Conservation (phyloP, 2,329 filamentous ascomycete genomes). For the Microthyrium microscopicum region DNA sequence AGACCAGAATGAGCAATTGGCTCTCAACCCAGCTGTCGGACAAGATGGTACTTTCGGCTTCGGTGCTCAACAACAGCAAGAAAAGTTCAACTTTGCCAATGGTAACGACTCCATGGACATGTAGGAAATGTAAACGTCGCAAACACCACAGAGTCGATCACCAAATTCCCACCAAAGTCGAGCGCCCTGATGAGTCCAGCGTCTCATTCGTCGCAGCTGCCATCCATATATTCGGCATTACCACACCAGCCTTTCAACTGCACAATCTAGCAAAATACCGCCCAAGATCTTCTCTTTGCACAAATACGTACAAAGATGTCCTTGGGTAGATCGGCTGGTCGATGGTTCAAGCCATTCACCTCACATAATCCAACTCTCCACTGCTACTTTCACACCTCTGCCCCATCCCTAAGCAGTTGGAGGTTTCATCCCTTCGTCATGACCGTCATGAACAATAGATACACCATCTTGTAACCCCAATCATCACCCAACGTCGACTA, state of each 20-base stretch:
- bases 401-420: conserved; percentile 10
- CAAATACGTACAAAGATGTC: neutral
- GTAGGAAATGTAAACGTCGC: conserved; percentile 12
- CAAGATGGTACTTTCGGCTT: conserved; percentile 64
- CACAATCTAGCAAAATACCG: neutral
- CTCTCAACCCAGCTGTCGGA: conserved; percentile 54
- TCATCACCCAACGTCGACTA: too few species aligned
- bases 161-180: neutral
- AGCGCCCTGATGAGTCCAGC: neutral
- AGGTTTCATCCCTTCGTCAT: conserved; percentile 17
- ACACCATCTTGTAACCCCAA: conserved; percentile 23
- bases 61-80: conserved; percentile 44
- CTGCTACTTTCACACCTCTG: conserved; percentile 1
- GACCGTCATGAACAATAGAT: conserved; percentile 20
- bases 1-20: conserved; percentile 47
- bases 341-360: neutral
- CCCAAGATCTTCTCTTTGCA: neutral
- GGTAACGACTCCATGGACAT: conserved; percentile 11
- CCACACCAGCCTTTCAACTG: neutral
- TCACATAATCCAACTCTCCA: neutral
- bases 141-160: neutral
- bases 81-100: conserved; percentile 7
- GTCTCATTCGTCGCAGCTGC: too few species aligned
- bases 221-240: neutral
- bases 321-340: neutral